These are phyloP conservation scores for Ballota nigra DNA, from an alignment of 257 asterid species.

Conservation along the genomic window DNA sequence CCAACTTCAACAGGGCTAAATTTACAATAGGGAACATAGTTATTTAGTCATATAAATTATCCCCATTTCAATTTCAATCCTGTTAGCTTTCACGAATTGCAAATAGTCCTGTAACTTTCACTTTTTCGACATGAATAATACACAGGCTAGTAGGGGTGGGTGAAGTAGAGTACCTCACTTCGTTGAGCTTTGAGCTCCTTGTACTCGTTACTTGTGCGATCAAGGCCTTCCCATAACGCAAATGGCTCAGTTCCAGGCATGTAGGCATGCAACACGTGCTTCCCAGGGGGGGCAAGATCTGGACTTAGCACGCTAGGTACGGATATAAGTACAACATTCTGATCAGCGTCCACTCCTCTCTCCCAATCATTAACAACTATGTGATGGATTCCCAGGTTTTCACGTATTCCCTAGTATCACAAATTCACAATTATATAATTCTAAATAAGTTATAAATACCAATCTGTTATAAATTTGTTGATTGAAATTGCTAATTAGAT, in stretches of 20 bases:
- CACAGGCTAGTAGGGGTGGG: background rate
- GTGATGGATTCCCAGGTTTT: constrained; percentile 89
- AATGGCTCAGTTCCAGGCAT: constrained; percentile 96
- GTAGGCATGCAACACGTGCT: constrained; percentile 84
- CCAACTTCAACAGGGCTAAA: too few species aligned
- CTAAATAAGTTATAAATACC: too few species aligned
- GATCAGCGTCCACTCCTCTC: constrained; percentile 93
- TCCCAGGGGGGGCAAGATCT: constrained; percentile 88
- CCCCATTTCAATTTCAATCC: too few species aligned
- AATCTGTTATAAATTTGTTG: too few species aligned
- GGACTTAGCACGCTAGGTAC: constrained; percentile 83
- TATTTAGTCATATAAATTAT: too few species aligned
- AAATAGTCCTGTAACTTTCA: too few species aligned
- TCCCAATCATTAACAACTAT: constrained; percentile 94
- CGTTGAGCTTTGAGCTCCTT: constrained; percentile 85
- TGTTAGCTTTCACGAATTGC: too few species aligned
- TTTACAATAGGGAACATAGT: too few species aligned
- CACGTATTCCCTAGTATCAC: constrained; percentile 57
- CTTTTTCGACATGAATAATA: background rate
- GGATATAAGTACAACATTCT: constrained; percentile 85
- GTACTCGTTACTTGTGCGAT: constrained; percentile 73
- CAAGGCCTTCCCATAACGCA: constrained; percentile 87
- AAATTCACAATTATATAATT: background rate
- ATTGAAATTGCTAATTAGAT: background rate
- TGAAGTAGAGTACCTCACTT: constrained; percentile 55